Conservation (phyloP, 345 rosid genomes). For the Cochlearia excelsa region DNA sequence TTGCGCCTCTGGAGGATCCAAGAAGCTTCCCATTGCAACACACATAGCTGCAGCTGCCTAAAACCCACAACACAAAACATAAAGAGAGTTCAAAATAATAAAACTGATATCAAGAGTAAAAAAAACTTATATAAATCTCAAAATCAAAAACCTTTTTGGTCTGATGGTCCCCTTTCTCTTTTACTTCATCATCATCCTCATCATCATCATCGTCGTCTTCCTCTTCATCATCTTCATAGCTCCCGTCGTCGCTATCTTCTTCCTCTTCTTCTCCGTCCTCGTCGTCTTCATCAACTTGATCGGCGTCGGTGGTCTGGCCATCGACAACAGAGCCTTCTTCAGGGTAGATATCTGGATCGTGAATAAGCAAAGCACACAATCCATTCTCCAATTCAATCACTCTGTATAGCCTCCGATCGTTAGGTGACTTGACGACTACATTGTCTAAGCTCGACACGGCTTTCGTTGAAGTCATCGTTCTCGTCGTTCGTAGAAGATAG, state of each 20-base stretch:
- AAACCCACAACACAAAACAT: conserved; percentile 6
- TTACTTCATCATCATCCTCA: conserved; percentile 29
- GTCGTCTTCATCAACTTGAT: conserved; percentile 33
- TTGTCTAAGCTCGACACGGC: conserved; percentile 47
- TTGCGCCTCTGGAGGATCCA: conserved; percentile 92
- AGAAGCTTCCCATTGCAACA: conserved; percentile 95
- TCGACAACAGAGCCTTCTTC: conserved; percentile 40
- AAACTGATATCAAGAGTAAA: not conserved
- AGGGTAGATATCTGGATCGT: conserved; percentile 87
- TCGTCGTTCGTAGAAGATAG: conserved; percentile 14
- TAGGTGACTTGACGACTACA: conserved; percentile 76
- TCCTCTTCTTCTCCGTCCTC: conserved; percentile 37
- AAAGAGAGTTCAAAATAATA: not conserved
- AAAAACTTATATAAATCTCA: not conserved
- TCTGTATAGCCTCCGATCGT: conserved; percentile 74
- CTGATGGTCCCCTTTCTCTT: conserved; percentile 45
- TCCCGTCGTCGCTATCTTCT: conserved; percentile 31
- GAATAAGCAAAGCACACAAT: conserved; percentile 77
- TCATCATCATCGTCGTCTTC: conserved; percentile 25
- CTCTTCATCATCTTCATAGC: conserved; percentile 39
- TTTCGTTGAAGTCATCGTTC: conserved; percentile 39
- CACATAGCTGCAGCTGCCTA: conserved; percentile 99
- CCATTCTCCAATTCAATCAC: conserved; percentile 67
- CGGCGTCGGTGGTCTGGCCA: conserved; percentile 12
- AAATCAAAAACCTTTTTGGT: conserved; percentile 57